Conservation (phyloP, 176 grass and related monocot species). For the Secale cereale region DNA sequence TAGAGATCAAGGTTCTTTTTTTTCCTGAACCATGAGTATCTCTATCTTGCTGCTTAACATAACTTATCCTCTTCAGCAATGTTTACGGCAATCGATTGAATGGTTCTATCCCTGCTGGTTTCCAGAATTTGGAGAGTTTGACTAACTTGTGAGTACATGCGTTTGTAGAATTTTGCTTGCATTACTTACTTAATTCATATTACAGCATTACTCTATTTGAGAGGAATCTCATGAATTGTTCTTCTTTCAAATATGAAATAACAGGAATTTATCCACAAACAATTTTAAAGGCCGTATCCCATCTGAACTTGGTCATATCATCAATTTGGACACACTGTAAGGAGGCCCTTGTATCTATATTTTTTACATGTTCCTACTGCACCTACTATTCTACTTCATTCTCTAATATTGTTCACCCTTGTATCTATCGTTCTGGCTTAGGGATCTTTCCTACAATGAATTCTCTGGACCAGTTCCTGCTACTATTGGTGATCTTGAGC, state of each 20-base stretch:
- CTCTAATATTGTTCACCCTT: background rate
- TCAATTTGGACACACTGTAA: conserved; percentile 99
- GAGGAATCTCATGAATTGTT: background rate
- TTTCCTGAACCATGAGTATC: background rate
- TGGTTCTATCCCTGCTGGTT: conserved; percentile 81
- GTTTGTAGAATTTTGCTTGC: background rate
- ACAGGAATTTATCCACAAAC: conserved; percentile 94
- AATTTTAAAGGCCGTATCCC: conserved; percentile 87
- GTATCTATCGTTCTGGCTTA: conserved; percentile 29
- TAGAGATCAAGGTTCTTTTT: background rate
- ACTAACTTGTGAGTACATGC: conserved; percentile 80
- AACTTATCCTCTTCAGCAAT: conserved; percentile 53
- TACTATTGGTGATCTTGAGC: conserved; percentile 92
- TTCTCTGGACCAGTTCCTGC: conserved; percentile 81
- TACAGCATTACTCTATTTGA: background rate
- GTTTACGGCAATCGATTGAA: conserved; percentile 87
- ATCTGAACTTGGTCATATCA: conserved; percentile 72
- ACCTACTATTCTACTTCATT: background rate
- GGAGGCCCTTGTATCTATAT: conserved; percentile 26
- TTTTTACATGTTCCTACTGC: background rate
- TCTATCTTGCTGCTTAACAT: background rate
- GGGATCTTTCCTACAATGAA: conserved; percentile 90
- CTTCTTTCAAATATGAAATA: conserved; percentile 17
- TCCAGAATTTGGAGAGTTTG: conserved; percentile 80
- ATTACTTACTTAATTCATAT: background rate